Evolutionary conservation across 129 eudicot genomes (phyloP).

Genomic region (Saposhnikovia divaricata): DNA sequence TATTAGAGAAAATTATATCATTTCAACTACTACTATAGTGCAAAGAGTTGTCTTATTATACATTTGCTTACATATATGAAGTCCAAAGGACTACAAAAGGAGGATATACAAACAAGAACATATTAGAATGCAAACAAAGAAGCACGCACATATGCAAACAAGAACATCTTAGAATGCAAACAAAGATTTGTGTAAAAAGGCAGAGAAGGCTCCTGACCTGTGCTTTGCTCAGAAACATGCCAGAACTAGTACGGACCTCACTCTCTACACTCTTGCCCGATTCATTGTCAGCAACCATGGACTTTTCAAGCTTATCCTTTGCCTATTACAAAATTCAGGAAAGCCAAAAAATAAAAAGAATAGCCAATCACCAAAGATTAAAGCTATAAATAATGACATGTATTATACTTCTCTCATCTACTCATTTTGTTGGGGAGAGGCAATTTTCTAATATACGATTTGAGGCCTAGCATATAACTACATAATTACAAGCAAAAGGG

Average conservation of each 20-base stretch:
- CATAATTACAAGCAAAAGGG: not conserved
- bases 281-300: conserved; percentile 85
- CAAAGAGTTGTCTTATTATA: not conserved
- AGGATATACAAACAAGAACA: not conserved
- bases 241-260: conserved; percentile 77
- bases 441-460: not conserved
- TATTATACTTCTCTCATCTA: not conserved
- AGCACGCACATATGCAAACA: not conserved
- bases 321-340: conserved; percentile 45
- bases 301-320: conserved; percentile 64
- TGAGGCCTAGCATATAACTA: not conserved
- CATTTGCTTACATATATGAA: not conserved
- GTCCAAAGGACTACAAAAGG: not conserved
- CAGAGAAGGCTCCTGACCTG: conserved; percentile 43
- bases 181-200: not conserved
- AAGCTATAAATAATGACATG: not conserved
- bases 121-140: not conserved
- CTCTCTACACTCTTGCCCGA: conserved; percentile 82
- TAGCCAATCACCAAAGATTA: not conserved
- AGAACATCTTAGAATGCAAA: not conserved
- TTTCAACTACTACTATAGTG: not conserved
- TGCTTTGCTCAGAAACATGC: conserved; percentile 70
- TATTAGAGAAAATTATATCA: not conserved
- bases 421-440: not conserved
- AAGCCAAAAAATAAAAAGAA: conserved; percentile 11